Evolutionary conservation across 2,329 filamentous ascomycete genomes (phyloP), one percentile per base, ranked within the genome.

Genomic region (Colletotrichum destructivum): DNA sequence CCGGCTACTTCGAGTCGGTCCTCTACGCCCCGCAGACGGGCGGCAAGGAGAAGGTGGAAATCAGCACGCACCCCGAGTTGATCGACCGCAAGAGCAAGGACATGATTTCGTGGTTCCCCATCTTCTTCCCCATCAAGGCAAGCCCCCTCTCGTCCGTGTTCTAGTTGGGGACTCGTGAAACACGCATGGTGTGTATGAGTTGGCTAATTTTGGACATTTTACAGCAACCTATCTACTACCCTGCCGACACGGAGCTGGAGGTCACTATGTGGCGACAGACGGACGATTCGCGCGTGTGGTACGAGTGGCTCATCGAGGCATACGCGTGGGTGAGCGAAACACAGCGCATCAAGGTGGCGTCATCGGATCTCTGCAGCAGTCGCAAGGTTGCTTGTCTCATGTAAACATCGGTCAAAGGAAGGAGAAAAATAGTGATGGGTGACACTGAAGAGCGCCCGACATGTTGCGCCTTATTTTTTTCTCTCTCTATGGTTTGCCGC

Each of bases 81-180:
- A 98, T 99, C 83, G 94, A 96, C 67, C 85, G 86, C 69, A 98
- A 98, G 89, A 98, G 95, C 86, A 93, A 93, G 79, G 95, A 97
- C 77, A 99, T 99, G 97, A 97, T 98, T 74, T 97, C 94, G 66
- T 99, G 96, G 96, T 99, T 99, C 81, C 96, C 96, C 1, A 98
- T 99, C 40, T 98, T 96, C 84, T 99, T 99, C 79, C 96, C 97
- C 0, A 84, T 99, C 16, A 97, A 96, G 90, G 95, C 95, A 85
- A 78, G 89, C 80, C 62, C 8, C 31, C 31, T 35, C 31, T 3
- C 21, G 7, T 21, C 11, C 51, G 31, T 69, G 15, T 35, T 38
- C 35, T 31, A 51, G 12, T 44, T 51, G 2, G 5, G 13, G 16
- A 18, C 31, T 35, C 31, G 31, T 9, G 31, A 35, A 35, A 35